Evolutionary conservation across 2,329 filamentous ascomycete genomes (phyloP).

Genomic region (Pseudogymnoascus sp.): DNA sequence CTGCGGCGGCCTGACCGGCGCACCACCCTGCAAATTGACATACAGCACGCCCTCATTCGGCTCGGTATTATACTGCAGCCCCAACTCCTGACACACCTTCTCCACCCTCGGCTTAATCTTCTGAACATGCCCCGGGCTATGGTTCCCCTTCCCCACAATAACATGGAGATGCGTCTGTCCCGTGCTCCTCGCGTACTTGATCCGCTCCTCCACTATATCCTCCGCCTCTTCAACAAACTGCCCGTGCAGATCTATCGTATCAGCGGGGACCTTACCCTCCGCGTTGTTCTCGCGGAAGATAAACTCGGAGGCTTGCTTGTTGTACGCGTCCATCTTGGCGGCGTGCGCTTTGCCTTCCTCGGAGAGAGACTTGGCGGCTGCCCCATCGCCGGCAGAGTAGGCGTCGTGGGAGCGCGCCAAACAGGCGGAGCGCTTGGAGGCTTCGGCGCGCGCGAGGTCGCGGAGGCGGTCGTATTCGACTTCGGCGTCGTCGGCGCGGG

Average conservation of each 20-base stretch:
- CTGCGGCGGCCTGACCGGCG: conserved; percentile 43
- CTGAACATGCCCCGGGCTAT: conserved; percentile 73
- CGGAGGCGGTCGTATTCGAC: conserved; percentile 89
- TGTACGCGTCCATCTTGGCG: conserved; percentile 78
- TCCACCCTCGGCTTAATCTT: conserved; percentile 96
- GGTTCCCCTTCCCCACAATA: conserved; percentile 93
- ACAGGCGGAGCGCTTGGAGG: conserved; percentile 67
- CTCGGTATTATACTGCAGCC: conserved; percentile 77
- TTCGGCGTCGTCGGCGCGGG: conserved; percentile 60
- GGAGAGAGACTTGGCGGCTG: conserved; percentile 72
- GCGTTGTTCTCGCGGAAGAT: conserved; percentile 97
- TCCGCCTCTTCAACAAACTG: conserved; percentile 94
- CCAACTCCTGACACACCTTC: conserved; percentile 73
- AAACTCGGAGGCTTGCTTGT: conserved; percentile 82
- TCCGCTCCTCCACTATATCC: conserved; percentile 78
- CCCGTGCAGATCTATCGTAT: conserved; percentile 91
- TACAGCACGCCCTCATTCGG: conserved; percentile 86
- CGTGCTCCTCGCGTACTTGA: conserved; percentile 64
- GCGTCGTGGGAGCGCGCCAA: conserved; percentile 74
- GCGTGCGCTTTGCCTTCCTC: conserved; percentile 82
- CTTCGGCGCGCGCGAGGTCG: conserved; percentile 73
- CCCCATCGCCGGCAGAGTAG: conserved; percentile 77
- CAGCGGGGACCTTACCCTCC: conserved; percentile 60
- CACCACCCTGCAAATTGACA: conserved; percentile 72
- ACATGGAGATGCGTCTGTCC: conserved; percentile 83